Percentiles rank a stretch among this genome's conserved stretches.
Evolutionary conservation across 208 protist species (phyloP).

Genomic region (Wallacemonas collosoma): DNA sequence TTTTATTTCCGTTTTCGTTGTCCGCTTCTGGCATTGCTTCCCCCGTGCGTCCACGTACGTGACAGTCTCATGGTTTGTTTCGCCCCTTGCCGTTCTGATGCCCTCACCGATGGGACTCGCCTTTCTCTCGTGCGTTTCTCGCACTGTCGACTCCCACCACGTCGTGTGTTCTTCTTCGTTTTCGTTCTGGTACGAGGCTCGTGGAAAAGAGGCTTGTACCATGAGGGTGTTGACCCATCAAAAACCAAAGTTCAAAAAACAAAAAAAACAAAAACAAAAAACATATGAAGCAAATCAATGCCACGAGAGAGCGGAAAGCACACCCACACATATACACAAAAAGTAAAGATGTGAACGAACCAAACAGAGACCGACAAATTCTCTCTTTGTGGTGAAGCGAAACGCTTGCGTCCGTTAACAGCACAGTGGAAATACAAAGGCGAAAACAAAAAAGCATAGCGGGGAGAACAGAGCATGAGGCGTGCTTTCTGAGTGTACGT

Average conservation of each 20-base stretch:
- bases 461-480: too few relatives aligned
- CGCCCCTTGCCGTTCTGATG: too few relatives aligned
- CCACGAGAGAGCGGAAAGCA: not conserved
- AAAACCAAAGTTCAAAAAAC: constrained; percentile 13
- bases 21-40: not conserved
- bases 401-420: too few relatives aligned
- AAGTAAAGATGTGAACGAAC: not conserved
- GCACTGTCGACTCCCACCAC: too few relatives aligned
- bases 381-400: too few relatives aligned
- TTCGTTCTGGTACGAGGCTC: not conserved
- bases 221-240: constrained; percentile 18
- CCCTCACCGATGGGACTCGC: too few relatives aligned
- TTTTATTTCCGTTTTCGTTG: constrained; percentile 21
- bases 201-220: not conserved
- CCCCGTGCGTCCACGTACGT: too few relatives aligned
- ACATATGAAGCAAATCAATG: not conserved
- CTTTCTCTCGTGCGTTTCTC: too few relatives aligned
- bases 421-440: not conserved
- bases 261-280: not conserved
- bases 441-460: constrained; percentile 11
- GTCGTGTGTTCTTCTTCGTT: too few relatives aligned
- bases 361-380: too few relatives aligned
- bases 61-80: too few relatives aligned
- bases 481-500: too few relatives aligned
- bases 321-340: not conserved